These are phyloP conservation scores for Aspergillus calidoustus DNA, from an alignment of 2,329 filamentous ascomycete genomes.

Conservation along the genomic window DNA sequence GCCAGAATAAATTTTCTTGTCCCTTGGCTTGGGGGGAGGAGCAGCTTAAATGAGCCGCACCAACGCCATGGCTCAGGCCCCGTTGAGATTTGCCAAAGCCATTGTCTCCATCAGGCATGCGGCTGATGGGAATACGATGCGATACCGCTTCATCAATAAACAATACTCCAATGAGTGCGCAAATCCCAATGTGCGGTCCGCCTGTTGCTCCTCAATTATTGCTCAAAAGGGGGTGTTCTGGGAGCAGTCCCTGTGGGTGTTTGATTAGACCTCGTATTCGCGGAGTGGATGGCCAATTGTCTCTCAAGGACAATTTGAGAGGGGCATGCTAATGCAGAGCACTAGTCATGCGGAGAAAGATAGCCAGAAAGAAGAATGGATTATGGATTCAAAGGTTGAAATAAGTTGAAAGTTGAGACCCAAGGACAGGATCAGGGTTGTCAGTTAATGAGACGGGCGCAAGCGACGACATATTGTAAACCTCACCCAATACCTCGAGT, in stretches of 20 bases:
- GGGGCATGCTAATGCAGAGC: not conserved
- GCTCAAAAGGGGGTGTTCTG: not conserved
- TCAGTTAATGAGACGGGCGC: too few relatives aligned
- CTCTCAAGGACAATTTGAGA: not conserved
- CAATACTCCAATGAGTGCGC: not conserved
- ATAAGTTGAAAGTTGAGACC: not conserved
- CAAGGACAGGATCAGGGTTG: too few relatives aligned
- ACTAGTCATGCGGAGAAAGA: not conserved
- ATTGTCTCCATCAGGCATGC: not conserved
- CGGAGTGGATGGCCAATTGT: not conserved
- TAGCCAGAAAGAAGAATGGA: not conserved
- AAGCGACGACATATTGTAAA: not conserved
- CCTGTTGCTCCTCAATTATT: not conserved
- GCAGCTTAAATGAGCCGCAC: not conserved
- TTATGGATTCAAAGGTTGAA: not conserved
- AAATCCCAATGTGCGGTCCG: not conserved
- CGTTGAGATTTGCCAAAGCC: not conserved
- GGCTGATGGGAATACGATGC: not conserved
- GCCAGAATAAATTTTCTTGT: not conserved
- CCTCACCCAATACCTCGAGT: not conserved
- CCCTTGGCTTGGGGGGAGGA: not conserved
- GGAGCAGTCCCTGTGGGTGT: not conserved
- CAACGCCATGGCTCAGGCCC: not conserved
- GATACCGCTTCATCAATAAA: not conserved
- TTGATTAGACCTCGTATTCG: conserved; percentile 4